Conservation (phyloP, 805 yeast species). For the Suhomyces sp. region DNA sequence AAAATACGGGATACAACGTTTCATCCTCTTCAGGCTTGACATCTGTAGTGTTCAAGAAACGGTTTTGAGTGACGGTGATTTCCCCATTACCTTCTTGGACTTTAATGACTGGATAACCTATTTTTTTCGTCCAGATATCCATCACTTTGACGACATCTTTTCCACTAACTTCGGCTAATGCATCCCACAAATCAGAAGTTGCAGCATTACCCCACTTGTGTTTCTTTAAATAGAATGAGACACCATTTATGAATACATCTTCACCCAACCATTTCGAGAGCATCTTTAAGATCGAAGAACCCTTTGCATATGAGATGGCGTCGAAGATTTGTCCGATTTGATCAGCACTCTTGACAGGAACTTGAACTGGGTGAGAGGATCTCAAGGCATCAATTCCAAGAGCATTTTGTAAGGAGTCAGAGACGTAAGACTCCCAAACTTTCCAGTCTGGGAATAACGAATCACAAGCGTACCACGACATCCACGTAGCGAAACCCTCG, state of each 20-base stretch:
- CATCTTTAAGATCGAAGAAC: constrained; percentile 78
- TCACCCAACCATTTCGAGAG: constrained; percentile 78
- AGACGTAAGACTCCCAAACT: constrained; percentile 81
- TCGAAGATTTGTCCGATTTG: constrained; percentile 85
- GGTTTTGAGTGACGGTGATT: constrained; percentile 62
- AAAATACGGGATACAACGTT: constrained; percentile 67
- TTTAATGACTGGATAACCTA: constrained; percentile 73
- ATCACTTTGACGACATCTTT: constrained; percentile 69
- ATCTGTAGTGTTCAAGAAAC: constrained; percentile 76
- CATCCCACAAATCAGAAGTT: constrained; percentile 76
- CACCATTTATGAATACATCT: constrained; percentile 75
- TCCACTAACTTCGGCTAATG: constrained; percentile 68
- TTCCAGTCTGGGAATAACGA: constrained; percentile 80
- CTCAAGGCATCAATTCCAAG: constrained; percentile 74
- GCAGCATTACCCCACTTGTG: constrained; percentile 77
- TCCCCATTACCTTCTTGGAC: constrained; percentile 56
- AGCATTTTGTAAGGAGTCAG: constrained; percentile 74
- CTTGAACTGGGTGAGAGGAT: constrained; percentile 84
- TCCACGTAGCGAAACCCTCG: constrained; percentile 90
- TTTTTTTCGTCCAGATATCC: constrained; percentile 78
- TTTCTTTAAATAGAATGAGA: constrained; percentile 69
- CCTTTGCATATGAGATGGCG: constrained; percentile 80
- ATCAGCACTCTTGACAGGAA: constrained; percentile 73
- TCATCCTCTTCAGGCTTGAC: constrained; percentile 72
- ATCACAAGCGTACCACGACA: constrained; percentile 84